A percentile compares a stretch with the other conserved stretches of the same genome.
phyloP scores from a whole-genome alignment of 306 rosid genomes.

The Sophora flavescens region DNA sequence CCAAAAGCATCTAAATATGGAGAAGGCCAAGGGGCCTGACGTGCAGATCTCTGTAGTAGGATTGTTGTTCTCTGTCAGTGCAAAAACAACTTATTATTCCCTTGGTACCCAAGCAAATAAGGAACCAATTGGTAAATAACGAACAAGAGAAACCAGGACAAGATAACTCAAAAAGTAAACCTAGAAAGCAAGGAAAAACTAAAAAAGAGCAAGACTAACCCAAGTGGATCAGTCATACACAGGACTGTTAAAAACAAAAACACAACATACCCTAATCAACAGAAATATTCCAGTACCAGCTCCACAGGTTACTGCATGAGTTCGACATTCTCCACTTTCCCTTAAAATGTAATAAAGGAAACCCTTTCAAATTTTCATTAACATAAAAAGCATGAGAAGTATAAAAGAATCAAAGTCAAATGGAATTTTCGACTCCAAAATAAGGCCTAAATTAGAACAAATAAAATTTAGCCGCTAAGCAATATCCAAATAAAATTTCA shows the following conservation, averaged over 20 bases:
- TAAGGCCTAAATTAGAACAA: constrained; percentile 16
- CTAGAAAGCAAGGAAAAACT: background rate
- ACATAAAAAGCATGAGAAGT: constrained; percentile 28
- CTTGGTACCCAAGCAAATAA: constrained; percentile 7
- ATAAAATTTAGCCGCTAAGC: background rate
- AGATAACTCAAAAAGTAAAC: constrained; percentile 29
- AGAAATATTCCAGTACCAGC: constrained; percentile 95
- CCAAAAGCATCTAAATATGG: constrained; percentile 96
- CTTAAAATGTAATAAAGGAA: constrained; percentile 49
- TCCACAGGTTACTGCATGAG: constrained; percentile 89
- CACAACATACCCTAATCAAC: constrained; percentile 72
- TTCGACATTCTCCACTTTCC: constrained; percentile 90
- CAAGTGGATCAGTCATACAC: background rate
- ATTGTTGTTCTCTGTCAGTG: constrained; percentile 81
- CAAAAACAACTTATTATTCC: constrained; percentile 28
- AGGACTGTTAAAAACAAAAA: constrained; percentile 30
- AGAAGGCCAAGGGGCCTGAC: constrained; percentile 98
- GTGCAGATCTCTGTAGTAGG: constrained; percentile 89
- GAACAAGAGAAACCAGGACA: background rate
- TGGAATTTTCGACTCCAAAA: constrained; percentile 18
- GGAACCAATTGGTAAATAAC: constrained; percentile 18
- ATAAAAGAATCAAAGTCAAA: constrained; percentile 23
- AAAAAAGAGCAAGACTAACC: constrained; percentile 7
- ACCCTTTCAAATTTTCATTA: constrained; percentile 43
- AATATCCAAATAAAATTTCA: constrained; percentile 1